Evolutionary conservation across 2,329 filamentous ascomycete genomes (phyloP).

Genomic region (Neopestalotiopsis sp.): DNA sequence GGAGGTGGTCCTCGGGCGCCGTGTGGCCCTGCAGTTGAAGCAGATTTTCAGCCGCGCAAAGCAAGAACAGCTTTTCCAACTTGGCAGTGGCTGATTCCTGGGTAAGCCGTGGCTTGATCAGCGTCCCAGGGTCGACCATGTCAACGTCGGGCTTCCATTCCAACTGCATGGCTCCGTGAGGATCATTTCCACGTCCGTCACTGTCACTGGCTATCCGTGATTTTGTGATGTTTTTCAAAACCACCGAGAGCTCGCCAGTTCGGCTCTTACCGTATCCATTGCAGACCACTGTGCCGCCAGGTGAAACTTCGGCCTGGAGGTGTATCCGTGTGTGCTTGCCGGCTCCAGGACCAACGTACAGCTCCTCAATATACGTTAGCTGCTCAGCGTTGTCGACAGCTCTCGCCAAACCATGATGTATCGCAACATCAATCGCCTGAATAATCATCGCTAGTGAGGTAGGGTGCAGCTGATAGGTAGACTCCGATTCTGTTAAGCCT

Average conservation of each 20-base stretch:
- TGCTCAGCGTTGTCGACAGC: not conserved
- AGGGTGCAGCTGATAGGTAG: slow-evolving; percentile 9
- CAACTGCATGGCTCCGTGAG: not conserved
- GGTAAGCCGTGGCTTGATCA: not conserved
- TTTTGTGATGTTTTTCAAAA: not conserved
- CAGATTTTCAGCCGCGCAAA: not conserved
- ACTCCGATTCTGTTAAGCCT: not conserved
- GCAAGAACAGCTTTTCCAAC: not conserved
- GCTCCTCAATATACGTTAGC: slow-evolving; percentile 12
- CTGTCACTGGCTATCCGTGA: not conserved
- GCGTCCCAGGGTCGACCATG: not conserved
- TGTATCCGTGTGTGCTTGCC: not conserved
- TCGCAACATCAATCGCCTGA: slow-evolving; percentile 1
- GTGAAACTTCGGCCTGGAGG: not conserved
- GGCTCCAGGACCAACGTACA: slow-evolving; percentile 3
- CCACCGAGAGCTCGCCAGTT: not conserved
- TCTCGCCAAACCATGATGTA: not conserved
- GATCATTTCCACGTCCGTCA: not conserved
- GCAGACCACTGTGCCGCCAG: not conserved
- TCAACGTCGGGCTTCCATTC: slow-evolving; percentile 1
- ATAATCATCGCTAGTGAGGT: not conserved
- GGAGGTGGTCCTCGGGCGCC: not conserved
- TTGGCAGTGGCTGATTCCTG: not conserved
- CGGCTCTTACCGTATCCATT: not conserved
- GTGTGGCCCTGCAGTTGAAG: not conserved